Conservation (phyloP, 495 filamentous ascomycete genomes). For the Lepraria neglecta region DNA sequence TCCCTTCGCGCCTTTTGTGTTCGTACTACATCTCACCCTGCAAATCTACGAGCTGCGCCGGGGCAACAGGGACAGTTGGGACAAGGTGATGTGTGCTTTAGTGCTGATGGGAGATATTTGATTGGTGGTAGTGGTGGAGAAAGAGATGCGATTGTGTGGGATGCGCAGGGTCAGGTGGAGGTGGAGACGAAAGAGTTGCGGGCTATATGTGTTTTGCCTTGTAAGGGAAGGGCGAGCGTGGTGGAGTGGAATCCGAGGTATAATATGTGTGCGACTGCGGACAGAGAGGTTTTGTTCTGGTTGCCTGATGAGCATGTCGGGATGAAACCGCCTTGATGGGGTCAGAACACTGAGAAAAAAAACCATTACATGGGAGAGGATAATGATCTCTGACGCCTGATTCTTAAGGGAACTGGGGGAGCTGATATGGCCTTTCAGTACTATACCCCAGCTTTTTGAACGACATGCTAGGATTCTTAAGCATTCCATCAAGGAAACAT, state of each 20-base stretch:
- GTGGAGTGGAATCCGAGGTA: conserved; percentile 84
- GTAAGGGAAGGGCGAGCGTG: conserved; percentile 60
- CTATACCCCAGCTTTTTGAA: too few species aligned
- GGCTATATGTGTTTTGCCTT: conserved; percentile 57
- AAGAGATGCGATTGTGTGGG: conserved; percentile 74
- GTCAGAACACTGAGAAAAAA: too few species aligned
- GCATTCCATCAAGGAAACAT: too few species aligned
- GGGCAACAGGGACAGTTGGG: conserved; percentile 35
- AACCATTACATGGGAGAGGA: too few species aligned
- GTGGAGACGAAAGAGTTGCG: conserved; percentile 51
- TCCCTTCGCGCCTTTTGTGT: conserved; percentile 52
- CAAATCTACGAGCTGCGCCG: conserved; percentile 24
- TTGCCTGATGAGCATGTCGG: conserved; percentile 63
- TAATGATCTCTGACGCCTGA: too few species aligned
- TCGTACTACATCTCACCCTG: conserved; percentile 13
- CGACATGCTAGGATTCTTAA: too few species aligned
- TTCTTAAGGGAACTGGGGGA: too few species aligned
- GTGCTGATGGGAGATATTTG: conserved; percentile 80
- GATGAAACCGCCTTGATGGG: conserved; percentile 17
- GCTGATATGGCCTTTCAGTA: too few species aligned
- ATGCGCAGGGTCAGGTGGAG: conserved; percentile 51
- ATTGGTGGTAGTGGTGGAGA: conserved; percentile 67
- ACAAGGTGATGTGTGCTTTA: conserved; percentile 81
- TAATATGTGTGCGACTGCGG: conserved; percentile 83
- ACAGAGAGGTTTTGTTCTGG: conserved; percentile 87